Evolutionary conservation across 75 land plant species (phyloP).

Genomic region (Larix kaempferi): DNA sequence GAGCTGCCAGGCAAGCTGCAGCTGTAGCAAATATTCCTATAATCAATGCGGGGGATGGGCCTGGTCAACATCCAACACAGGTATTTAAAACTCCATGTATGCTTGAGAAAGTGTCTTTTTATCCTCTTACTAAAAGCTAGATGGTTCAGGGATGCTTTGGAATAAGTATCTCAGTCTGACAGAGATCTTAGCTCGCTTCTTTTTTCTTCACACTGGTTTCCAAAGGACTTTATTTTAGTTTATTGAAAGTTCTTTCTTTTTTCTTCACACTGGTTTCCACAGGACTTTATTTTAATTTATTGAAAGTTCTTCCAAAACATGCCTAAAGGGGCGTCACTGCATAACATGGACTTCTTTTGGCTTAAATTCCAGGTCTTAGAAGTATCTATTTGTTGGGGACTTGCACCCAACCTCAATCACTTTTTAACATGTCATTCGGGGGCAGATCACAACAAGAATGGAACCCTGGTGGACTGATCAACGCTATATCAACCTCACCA

Average conservation of each 20-base stretch:
- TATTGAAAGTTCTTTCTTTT: neutral
- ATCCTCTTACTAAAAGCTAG: neutral
- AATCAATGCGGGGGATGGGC: slow-evolving; percentile 99
- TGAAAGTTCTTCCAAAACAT: no score
- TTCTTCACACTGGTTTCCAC: neutral
- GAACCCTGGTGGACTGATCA: no score
- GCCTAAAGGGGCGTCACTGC: neutral
- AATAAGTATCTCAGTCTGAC: neutral
- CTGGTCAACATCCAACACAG: slow-evolving; percentile 99
- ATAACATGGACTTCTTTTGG: neutral
- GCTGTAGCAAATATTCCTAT: slow-evolving; percentile 75
- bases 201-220: neutral
- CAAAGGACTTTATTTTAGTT: no score
- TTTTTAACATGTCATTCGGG: no score
- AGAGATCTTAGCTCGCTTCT: neutral
- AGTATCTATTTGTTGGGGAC: no score
- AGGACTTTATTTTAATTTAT: no score
- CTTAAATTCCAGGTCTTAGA: no score
- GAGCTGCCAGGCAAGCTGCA: slow-evolving; percentile 90
- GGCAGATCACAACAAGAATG: no score
- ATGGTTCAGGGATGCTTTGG: neutral
- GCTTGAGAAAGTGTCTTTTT: neutral
- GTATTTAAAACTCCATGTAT: slow-evolving; percentile 20
- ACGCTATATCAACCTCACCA: no score
- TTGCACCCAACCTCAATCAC: no score